These are phyloP conservation scores for Spathaspora jeffriesii DNA, from an alignment of 1,139 yeast genomes.

Conservation along the genomic window DNA sequence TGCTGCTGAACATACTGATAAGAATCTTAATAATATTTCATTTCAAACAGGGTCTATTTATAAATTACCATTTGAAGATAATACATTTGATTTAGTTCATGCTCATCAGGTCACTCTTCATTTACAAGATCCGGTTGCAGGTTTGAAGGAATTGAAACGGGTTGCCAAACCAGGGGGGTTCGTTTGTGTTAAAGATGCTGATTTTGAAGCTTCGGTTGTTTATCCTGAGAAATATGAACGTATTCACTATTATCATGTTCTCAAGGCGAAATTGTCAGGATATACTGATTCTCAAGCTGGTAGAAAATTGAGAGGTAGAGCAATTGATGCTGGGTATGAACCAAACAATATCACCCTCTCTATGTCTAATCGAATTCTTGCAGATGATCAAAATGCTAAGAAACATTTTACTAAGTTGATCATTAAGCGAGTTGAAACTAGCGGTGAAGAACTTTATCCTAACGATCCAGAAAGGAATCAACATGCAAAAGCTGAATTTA, in stretches of 20 bases:
- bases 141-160: conserved; percentile 33
- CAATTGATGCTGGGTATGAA: conserved; percentile 20
- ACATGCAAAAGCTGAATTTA: conserved; percentile 7
- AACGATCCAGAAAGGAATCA: conserved; percentile 12
- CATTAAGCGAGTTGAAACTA: conserved; percentile 13
- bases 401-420: conserved; percentile 11
- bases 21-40: conserved; percentile 21
- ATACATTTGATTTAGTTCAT: conserved; percentile 37
- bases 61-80: conserved; percentile 32
- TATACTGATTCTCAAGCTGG: conserved; percentile 19
- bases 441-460: conserved; percentile 13
- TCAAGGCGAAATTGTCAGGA: conserved; percentile 11
- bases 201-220: conserved; percentile 17
- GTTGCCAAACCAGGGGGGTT: conserved; percentile 40
- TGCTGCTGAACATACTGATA: conserved; percentile 3
- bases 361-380: conserved; percentile 17
- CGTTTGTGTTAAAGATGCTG: conserved; percentile 35
- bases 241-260: conserved; percentile 12
- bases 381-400: conserved; percentile 11
- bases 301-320: conserved; percentile 17
- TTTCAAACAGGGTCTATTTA: conserved; percentile 32
- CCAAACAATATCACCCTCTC: conserved; percentile 12
- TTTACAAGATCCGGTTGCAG: conserved; percentile 29
- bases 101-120: conserved; percentile 44
- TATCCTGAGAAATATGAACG: conserved; percentile 20